Conservation (phyloP, 164 flowering plant genomes). For the Houttuynia cordata region DNA sequence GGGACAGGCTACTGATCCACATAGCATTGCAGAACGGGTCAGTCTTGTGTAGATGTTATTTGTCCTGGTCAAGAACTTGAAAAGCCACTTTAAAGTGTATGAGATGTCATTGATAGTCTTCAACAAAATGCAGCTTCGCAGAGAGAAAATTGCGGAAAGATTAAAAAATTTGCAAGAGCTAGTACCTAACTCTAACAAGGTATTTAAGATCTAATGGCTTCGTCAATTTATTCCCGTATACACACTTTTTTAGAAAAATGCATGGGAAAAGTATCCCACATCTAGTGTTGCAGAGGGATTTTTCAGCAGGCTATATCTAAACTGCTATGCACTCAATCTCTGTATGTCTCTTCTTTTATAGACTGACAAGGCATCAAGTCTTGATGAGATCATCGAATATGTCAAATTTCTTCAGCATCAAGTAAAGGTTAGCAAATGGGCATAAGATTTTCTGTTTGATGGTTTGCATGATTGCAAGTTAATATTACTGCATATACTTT, state of each 20-base stretch:
- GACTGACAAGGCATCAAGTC: conserved; percentile 34
- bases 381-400: conserved; percentile 34
- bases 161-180: conserved; percentile 58
- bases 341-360: conserved; percentile 14
- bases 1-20: conserved; percentile 66
- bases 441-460: neutral
- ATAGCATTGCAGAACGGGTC: conserved; percentile 61
- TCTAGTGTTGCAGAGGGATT: too few relatives aligned
- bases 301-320: too few relatives aligned
- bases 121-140: conserved; percentile 31
- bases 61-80: neutral
- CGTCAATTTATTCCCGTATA: too few relatives aligned
- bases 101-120: neutral
- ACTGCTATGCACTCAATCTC: too few relatives aligned
- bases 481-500: neutral
- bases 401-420: conserved; percentile 33
- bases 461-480: neutral
- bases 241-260: neutral
- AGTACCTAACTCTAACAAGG: conserved; percentile 54
- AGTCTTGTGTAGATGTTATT: conserved; percentile 6
- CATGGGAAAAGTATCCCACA: neutral
- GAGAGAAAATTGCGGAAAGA: conserved; percentile 56
- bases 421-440: conserved; percentile 21
- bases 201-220: conserved; percentile 4
- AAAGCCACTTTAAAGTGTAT: neutral